A percentile compares a stretch with the other conserved stretches of the same genome.
These are phyloP conservation scores for Aspergillus latus DNA, from an alignment of 2,329 filamentous ascomycete genomes.

Conservation along the genomic window DNA sequence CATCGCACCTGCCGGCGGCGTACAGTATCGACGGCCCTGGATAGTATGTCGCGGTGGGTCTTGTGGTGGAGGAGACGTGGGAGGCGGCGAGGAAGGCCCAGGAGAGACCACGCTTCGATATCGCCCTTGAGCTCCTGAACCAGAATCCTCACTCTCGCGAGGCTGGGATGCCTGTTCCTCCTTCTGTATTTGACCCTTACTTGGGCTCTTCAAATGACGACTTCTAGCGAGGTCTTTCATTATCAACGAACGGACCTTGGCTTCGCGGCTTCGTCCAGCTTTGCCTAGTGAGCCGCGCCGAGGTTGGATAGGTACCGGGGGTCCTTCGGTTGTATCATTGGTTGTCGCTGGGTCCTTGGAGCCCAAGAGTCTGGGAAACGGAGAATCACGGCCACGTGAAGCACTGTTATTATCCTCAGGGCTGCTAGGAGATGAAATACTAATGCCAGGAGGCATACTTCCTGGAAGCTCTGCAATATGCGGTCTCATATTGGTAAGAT, in stretches of 20 bases:
- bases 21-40: constrained; percentile 20
- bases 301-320: constrained; percentile 7
- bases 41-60: constrained; percentile 20
- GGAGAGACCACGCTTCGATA: constrained; percentile 23
- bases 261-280: constrained; percentile 21
- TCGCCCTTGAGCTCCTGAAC: constrained; percentile 11
- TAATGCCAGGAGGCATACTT: neutral
- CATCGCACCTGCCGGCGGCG: constrained; percentile 14
- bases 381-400: neutral
- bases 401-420: neutral
- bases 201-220: constrained; percentile 20
- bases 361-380: neutral
- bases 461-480: neutral
- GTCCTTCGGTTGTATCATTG: neutral
- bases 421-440: neutral
- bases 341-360: neutral
- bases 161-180: neutral
- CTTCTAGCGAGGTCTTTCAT: constrained; percentile 30
- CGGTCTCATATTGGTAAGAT: neutral
- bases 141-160: constrained; percentile 8
- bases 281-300: constrained; percentile 17
- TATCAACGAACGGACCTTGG: constrained; percentile 28
- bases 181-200: constrained; percentile 1
- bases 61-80: constrained; percentile 26
- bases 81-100: constrained; percentile 29